Base-by-base conservation (phyloP, 1,284 basidiomycete genomes). In the Trametes pubescens region DNA sequence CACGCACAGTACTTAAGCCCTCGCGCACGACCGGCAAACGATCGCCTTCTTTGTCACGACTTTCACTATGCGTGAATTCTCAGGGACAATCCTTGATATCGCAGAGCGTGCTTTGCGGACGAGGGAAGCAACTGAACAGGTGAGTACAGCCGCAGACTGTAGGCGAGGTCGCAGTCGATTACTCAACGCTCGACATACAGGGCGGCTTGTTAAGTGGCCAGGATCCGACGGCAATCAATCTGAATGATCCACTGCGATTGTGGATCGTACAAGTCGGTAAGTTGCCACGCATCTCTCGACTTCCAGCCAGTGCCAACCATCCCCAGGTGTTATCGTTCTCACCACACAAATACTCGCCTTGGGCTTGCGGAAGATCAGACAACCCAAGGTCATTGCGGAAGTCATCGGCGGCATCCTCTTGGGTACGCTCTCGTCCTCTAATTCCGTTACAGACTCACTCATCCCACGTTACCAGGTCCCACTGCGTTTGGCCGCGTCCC, bases 381-480 rank as follows among this genome's bases (percentile, higher is more conserved):
- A 98, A 69, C 96, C 96, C 4, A 91, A 89, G 70, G 95, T 98
- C 69, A 93, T 93, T 57, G 90, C 90, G 9, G 91, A 93, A 73
- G 93, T 98, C 52, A 79, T 97, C 43, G 95, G 93, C 7, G 96
- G 96, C 13, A 96, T 97, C 69, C 74, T 98, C n/a, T 84, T 98
- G 4, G 90, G 89, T 86, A 60, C 32, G 77, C 38, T 11, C 46
- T 65, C 4, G 8, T 24, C 35, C 22, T 34, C 43, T 13, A 26
- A 16, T 9, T 16, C 6, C 13, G 11, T 9, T 14, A 29, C 29
- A 21, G 49, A n/a, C 18, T 32, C 46, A 13, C 26, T 51, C 43
- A 59, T 53, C 54, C n/a, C 43, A 21, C 34, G 10, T 26, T 32
- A 21, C 60, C 34, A 68, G 92, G 93, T 24, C 93, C 93, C 8